Conservation (phyloP, 2,329 filamentous ascomycete species). For the Exophiala sp. region DNA sequence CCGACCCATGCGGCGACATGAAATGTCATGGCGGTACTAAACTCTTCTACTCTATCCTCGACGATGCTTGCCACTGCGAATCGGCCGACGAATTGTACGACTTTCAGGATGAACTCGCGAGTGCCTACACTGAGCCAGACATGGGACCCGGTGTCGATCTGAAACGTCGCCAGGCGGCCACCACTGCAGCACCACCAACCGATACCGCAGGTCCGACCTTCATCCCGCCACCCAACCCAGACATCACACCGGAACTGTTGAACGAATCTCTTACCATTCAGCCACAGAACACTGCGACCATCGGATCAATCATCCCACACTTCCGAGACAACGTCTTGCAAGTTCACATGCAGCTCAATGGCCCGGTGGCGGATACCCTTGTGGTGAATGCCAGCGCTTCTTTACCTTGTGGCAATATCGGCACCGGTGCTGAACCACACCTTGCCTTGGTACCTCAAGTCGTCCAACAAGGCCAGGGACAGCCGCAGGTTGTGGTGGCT, state of each 20-base stretch:
- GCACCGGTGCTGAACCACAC: constrained; percentile 20
- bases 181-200: not conserved
- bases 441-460: constrained; percentile 24
- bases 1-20: constrained; percentile 8
- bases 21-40: constrained; percentile 9
- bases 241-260: constrained; percentile 25
- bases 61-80: constrained; percentile 13
- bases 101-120: constrained; percentile 1
- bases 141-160: constrained; percentile 5
- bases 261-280: constrained; percentile 24
- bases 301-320: constrained; percentile 24
- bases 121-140: constrained; percentile 1
- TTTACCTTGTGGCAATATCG: constrained; percentile 24
- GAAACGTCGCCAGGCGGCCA: constrained; percentile 12
- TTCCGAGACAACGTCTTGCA: constrained; percentile 21
- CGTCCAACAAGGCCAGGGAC: constrained; percentile 21
- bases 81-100: constrained; percentile 12
- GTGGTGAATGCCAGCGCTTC: constrained; percentile 25
- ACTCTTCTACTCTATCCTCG: constrained; percentile 16
- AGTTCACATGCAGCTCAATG: constrained; percentile 22
- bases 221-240: constrained; percentile 26
- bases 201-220: constrained; percentile 19
- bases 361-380: constrained; percentile 22
- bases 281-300: constrained; percentile 24
- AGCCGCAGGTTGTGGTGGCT: constrained; percentile 18